Base-by-base conservation (phyloP, 192 early-diverging fungal species). In the Umbelopsis isabellina region DNA sequence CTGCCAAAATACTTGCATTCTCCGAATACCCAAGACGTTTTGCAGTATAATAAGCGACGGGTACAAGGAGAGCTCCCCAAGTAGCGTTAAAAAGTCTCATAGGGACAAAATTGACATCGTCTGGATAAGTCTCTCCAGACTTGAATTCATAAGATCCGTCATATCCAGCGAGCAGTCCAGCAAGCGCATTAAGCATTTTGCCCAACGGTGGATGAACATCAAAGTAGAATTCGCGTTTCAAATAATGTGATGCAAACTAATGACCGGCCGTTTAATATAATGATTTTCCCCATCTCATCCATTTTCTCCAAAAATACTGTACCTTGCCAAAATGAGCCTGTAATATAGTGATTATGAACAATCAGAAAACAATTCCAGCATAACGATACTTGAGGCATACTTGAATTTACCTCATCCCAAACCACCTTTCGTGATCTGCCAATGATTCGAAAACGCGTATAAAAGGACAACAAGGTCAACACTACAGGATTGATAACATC, bases 131-230 rank as follows among this genome's bases (percentile, higher is more conserved):
- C 0, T 79, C 73, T 7, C 92, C 92, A 8, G 93, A 94, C 21
- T 90, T 87, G 73, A 98, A 99, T 7, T 81, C 82, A 71, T 97
- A 98, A 1, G 84, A 79, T 1, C 96, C 97, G 77, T 98, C 86
- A 73, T 92, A 98, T 0, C 94, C 92, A 9, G 88, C 92, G 23
- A 99, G 58, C 0, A 87, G 65, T 46, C 93, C 98, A 3, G 95
- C 87, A 18, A 98, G 77, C 1, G 91, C 96, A 21, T 96, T 87
- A 23, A 99, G 83, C 87, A 98, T 98, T 83, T 99, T 99, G 48
- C 97, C 97, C 67, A 98, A 80, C 5, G 98, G 97, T 33, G 98
- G 98, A 74, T 99, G 98, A 1, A 99, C 97, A 81, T 99, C 98
- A 76, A 95, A 95, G 73, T 98, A 99, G 71, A 98, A 99, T 48